These are phyloP conservation scores for Trypanosoma grayi DNA, from an alignment of 208 protist species.

Conservation along the genomic window DNA sequence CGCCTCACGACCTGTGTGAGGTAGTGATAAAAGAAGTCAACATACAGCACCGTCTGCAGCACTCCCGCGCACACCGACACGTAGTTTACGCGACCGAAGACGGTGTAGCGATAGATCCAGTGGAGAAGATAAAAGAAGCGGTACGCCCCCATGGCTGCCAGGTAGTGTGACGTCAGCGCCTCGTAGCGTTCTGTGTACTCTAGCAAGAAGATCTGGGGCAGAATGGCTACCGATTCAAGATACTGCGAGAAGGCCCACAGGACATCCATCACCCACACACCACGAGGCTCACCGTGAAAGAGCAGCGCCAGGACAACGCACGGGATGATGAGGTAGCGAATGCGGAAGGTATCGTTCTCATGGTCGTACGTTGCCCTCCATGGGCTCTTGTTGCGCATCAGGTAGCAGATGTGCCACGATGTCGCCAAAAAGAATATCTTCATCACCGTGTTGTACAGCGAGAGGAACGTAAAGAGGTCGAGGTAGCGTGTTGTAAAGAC, in stretches of 20 bases:
- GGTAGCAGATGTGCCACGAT: slow-evolving; percentile 89
- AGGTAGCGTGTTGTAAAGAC: slow-evolving; percentile 95
- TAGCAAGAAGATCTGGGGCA: slow-evolving; percentile 96
- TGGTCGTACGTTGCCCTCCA: slow-evolving; percentile 92
- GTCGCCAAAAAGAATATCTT: slow-evolving; percentile 94
- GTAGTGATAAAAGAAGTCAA: slow-evolving; percentile 97
- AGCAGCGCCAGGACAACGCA: slow-evolving; percentile 70
- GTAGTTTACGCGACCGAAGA: slow-evolving; percentile 59
- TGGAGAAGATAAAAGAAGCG: slow-evolving; percentile 95
- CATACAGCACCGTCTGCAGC: slow-evolving; percentile 94
- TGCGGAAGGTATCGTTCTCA: slow-evolving; percentile 88
- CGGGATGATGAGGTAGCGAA: slow-evolving; percentile 87
- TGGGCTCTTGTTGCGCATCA: slow-evolving; percentile 89
- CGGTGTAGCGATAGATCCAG: slow-evolving; percentile 90
- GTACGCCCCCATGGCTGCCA: slow-evolving; percentile 93
- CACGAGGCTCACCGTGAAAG: slow-evolving; percentile 45
- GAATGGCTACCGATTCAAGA: slow-evolving; percentile 94
- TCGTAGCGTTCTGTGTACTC: slow-evolving; percentile 93
- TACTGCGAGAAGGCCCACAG: slow-evolving; percentile 96
- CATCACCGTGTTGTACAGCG: slow-evolving; percentile 93
- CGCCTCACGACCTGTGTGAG: slow-evolving; percentile 80
- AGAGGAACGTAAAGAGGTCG: slow-evolving; percentile 87
- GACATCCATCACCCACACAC: slow-evolving; percentile 66
- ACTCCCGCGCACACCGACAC: slow-evolving; percentile 77
- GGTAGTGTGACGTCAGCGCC: slow-evolving; percentile 94